These are phyloP conservation scores for Cryphonectria carpinicola DNA, from an alignment of 2,329 filamentous ascomycete species.

Conservation along the genomic window DNA sequence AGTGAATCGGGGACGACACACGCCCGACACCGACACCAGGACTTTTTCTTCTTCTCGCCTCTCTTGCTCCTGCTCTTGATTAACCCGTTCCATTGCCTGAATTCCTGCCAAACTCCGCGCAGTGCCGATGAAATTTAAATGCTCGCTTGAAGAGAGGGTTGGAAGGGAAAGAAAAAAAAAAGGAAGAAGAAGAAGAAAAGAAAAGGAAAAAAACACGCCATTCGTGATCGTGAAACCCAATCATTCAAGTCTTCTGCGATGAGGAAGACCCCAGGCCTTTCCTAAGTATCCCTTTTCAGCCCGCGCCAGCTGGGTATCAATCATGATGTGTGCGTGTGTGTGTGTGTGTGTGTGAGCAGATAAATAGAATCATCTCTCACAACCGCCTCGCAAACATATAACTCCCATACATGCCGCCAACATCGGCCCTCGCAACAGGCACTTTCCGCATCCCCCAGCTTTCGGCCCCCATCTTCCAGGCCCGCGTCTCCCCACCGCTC, in stretches of 20 bases:
- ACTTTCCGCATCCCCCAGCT: conserved; percentile 90
- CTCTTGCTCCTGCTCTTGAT: too few relatives aligned
- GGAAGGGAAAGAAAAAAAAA: neutral
- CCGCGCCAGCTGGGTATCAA: neutral
- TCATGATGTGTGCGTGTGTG: neutral
- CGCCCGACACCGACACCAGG: neutral
- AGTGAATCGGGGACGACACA: neutral
- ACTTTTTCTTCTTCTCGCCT: neutral
- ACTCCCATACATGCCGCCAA: conserved; percentile 89
- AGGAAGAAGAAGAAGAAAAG: neutral
- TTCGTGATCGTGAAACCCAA: conserved; percentile 4
- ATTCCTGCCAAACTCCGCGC: conserved; percentile 1
- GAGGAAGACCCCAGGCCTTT: neutral
- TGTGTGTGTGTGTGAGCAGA: neutral
- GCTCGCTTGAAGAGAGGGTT: neutral
- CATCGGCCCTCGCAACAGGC: conserved; percentile 87
- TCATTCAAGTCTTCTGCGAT: neutral
- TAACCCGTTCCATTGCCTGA: neutral
- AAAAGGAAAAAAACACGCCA: neutral
- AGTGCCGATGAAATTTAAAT: neutral
- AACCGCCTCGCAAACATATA: conserved; percentile 67
- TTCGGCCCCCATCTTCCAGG: conserved; percentile 84
- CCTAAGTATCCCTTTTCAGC: neutral
- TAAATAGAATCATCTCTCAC: conserved; percentile 37
- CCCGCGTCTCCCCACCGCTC: conserved; percentile 46